Conservation (phyloP, 2,329 filamentous ascomycete genomes). For the Penicillium sp. region DNA sequence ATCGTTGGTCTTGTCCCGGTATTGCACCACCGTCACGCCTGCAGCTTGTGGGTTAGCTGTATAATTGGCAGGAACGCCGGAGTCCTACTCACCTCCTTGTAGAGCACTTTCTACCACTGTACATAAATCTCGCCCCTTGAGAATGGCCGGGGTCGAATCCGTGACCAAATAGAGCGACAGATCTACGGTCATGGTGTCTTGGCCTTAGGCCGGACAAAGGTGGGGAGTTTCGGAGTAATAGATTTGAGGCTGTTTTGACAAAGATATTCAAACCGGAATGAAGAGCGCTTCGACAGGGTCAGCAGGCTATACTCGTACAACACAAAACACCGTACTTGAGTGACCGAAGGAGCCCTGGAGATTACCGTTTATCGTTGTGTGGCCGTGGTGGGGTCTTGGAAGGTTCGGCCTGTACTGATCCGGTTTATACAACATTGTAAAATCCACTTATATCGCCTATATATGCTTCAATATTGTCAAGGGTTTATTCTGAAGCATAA, state of each 20-base stretch:
- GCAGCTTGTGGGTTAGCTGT: constrained; percentile 17
- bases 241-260: neutral
- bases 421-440: neutral
- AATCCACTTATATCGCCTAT: neutral
- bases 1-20: constrained; percentile 81
- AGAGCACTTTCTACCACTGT: constrained; percentile 72
- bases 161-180: constrained; percentile 89
- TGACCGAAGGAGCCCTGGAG: neutral
- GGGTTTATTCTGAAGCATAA: neutral
- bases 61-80: constrained; percentile 2
- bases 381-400: constrained; percentile 5
- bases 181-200: constrained; percentile 52
- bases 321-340: neutral
- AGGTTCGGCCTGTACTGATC: neutral
- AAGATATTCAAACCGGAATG: neutral
- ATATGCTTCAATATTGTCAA: neutral
- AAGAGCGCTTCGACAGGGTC: neutral
- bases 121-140: constrained; percentile 67
- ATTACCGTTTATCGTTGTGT: constrained; percentile 3
- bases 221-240: neutral
- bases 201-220: neutral
- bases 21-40: constrained; percentile 80
- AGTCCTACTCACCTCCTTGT: constrained; percentile 58
- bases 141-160: constrained; percentile 82
- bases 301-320: neutral